Evolutionary conservation across 768 basidiomycete genomes (phyloP).

Genomic region (Boletus sp.): DNA sequence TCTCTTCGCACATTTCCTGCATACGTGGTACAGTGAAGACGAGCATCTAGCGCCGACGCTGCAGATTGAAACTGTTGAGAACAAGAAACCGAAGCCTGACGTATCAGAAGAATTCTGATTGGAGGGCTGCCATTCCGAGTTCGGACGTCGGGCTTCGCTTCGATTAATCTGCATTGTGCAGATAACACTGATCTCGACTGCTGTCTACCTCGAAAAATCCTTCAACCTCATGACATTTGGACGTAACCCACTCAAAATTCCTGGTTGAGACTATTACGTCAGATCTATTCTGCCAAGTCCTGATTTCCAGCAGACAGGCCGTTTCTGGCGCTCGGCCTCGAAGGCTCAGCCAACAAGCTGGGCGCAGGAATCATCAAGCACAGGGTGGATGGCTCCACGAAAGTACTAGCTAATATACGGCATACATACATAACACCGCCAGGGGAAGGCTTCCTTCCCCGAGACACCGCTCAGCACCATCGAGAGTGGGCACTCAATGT

Average conservation of each 20-base stretch:
- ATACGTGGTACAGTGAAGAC: not conserved
- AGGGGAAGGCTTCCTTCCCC: conserved; percentile 94
- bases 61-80: no score
- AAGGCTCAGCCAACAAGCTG: conserved; percentile 97
- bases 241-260: conserved; percentile 30
- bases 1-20: not conserved
- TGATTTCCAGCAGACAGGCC: conserved; percentile 49
- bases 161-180: not conserved
- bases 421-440: conserved; percentile 99
- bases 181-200: conserved; percentile 1
- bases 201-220: conserved; percentile 18
- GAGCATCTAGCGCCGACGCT: no score
- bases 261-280: conserved; percentile 28
- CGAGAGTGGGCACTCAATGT: conserved; percentile 88
- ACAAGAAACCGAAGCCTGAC: no score
- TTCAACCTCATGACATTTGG: conserved; percentile 18
- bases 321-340: conserved; percentile 89
- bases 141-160: not conserved
- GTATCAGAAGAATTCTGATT: no score
- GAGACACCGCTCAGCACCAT: conserved; percentile 95
- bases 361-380: conserved; percentile 93
- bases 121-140: not conserved
- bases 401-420: conserved; percentile 87
- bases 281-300: conserved; percentile 7
- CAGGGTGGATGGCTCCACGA: conserved; percentile 63